Evolutionary conservation across 1,284 basidiomycete species (phyloP).

Genomic region (Cystobasidium sp.): DNA sequence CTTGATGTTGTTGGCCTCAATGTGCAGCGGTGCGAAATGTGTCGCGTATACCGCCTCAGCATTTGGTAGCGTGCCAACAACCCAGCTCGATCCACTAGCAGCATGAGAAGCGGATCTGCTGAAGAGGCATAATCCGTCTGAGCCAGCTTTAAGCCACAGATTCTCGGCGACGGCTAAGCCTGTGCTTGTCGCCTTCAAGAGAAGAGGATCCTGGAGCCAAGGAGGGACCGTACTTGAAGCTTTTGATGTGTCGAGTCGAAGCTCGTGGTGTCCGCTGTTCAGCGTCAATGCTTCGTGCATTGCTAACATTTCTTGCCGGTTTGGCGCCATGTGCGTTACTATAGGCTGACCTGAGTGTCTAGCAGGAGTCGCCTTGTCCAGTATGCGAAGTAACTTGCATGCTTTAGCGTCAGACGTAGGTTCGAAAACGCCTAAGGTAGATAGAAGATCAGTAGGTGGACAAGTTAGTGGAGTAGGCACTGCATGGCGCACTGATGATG

Average conservation of each 20-base stretch:
- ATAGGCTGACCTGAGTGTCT: slow-evolving; percentile 47
- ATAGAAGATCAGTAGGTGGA: slow-evolving; percentile 58
- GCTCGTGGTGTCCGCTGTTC: too few species aligned
- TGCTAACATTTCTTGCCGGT: slow-evolving; percentile 41
- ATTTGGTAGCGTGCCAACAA: not conserved
- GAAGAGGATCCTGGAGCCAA: not conserved
- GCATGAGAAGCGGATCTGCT: not conserved
- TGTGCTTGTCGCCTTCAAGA: slow-evolving; percentile 58
- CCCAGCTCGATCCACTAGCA: not conserved
- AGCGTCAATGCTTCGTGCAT: slow-evolving; percentile 57
- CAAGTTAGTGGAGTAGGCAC: slow-evolving; percentile 25
- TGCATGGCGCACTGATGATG: slow-evolving; percentile 46
- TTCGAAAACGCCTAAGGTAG: slow-evolving; percentile 62
- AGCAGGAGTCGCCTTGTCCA: slow-evolving; percentile 53
- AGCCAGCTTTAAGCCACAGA: slow-evolving; percentile 81
- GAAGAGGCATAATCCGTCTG: slow-evolving; percentile 59
- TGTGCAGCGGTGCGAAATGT: slow-evolving; percentile 59
- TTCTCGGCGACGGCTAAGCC: slow-evolving; percentile 79
- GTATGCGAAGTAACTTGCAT: slow-evolving; percentile 63
- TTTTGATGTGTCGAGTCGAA: too few species aligned
- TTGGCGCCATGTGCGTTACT: slow-evolving; percentile 49
- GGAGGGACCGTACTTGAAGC: slow-evolving; percentile 17
- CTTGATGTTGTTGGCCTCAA: slow-evolving; percentile 62
- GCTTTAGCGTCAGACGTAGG: slow-evolving; percentile 87
- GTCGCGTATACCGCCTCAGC: too few species aligned